A percentile compares a stretch with the other conserved stretches of the same genome.
phyloP scores from a whole-genome alignment of 1,284 basidiomycete species.

The Taiwanofungus camphoratus region DNA sequence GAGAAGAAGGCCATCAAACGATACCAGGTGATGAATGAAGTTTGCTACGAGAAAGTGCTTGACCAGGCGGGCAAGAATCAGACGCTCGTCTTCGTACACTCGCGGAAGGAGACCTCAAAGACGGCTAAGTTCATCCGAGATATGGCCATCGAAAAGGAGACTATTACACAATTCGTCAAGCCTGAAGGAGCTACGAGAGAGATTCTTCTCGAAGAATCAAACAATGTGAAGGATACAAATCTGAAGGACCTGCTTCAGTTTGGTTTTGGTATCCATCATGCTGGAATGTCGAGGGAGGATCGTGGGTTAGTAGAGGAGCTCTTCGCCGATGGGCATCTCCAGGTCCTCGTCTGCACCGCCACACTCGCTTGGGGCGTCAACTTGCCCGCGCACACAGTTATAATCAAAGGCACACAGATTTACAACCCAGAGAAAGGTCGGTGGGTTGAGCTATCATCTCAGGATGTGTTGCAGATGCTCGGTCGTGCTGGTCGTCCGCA shows the following conservation, averaged over 20 bases:
- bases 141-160: conserved; percentile 94
- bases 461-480: conserved; percentile 98
- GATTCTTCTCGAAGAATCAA: conserved; percentile 81
- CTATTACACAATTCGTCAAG: conserved; percentile 91
- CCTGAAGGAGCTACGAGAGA: conserved; percentile 87
- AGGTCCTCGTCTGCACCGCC: conserved; percentile 95
- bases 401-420: conserved; percentile 99
- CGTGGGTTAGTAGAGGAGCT: conserved; percentile 92
- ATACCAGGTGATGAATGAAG: conserved; percentile 97
- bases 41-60: conserved; percentile 97
- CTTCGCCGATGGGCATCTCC: conserved; percentile 89
- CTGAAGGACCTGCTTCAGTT: conserved; percentile 91
- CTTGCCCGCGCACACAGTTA: conserved; percentile 94
- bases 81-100: conserved; percentile 95
- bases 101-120: conserved; percentile 97
- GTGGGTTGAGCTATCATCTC: conserved; percentile 94
- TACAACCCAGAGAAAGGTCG: conserved; percentile 99
- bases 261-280: conserved; percentile 97
- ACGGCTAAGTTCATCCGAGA: conserved; percentile 95
- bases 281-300: conserved; percentile 97
- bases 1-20: conserved; percentile 99
- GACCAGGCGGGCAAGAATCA: conserved; percentile 91
- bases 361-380: conserved; percentile 99
- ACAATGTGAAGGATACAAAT: conserved; percentile 81
- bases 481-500: conserved; percentile 97